Conservation (phyloP, 2,329 filamentous ascomycete genomes). For the Cladophialophora immunda region DNA sequence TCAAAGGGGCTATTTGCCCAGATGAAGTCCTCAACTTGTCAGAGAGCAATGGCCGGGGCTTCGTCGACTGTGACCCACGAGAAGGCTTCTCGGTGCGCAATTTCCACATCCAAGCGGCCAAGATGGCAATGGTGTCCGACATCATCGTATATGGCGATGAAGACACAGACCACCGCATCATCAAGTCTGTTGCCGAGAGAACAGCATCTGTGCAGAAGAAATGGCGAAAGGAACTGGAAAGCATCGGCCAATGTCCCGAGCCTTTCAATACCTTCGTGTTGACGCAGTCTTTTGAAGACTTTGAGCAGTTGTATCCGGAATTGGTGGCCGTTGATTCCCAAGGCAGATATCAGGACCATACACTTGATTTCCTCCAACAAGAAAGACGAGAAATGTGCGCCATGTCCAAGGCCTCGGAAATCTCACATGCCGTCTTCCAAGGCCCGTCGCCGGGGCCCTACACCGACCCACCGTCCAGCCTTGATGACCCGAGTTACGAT, state of each 20-base stretch:
- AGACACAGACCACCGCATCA: slow-evolving; percentile 65
- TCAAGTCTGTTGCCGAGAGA: slow-evolving; percentile 69
- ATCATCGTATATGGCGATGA: slow-evolving; percentile 91
- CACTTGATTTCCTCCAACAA: slow-evolving; percentile 88
- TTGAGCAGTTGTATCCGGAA: slow-evolving; percentile 74
- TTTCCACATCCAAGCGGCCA: slow-evolving; percentile 94
- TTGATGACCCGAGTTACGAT: slow-evolving; percentile 68
- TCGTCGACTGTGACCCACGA: slow-evolving; percentile 83
- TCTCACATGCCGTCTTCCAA: slow-evolving; percentile 87
- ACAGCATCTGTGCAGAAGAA: slow-evolving; percentile 79
- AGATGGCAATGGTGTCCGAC: slow-evolving; percentile 86
- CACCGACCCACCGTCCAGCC: slow-evolving; percentile 52
- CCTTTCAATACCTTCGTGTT: slow-evolving; percentile 87
- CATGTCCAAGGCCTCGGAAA: slow-evolving; percentile 90
- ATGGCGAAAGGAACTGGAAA: slow-evolving; percentile 74
- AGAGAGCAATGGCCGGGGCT: slow-evolving; percentile 64
- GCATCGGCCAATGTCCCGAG: slow-evolving; percentile 63
- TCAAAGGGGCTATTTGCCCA: slow-evolving; percentile 87
- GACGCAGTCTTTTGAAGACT: slow-evolving; percentile 64
- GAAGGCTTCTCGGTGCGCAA: slow-evolving; percentile 96
- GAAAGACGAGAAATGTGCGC: slow-evolving; percentile 91
- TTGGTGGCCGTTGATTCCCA: slow-evolving; percentile 78
- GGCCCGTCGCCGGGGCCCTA: slow-evolving; percentile 82
- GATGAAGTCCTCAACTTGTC: slow-evolving; percentile 75
- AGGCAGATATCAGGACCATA: slow-evolving; percentile 76